Conservation (phyloP, 2,329 filamentous ascomycete species). For the Aspergillus proliferans region DNA sequence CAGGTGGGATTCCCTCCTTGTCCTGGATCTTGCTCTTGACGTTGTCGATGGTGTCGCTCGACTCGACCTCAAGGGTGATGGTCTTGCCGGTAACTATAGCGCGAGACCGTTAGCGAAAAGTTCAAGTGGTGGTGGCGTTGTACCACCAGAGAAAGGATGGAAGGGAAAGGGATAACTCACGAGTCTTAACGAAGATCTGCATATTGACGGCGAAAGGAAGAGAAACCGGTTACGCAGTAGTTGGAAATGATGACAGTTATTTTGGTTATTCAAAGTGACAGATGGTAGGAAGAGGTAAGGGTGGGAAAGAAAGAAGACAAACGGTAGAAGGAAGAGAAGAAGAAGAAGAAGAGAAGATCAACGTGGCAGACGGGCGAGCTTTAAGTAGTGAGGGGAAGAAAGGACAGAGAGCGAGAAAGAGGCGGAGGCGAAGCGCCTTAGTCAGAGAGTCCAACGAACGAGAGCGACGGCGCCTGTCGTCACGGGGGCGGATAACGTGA, state of each 20-base stretch:
- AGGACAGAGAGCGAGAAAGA: constrained; percentile 11
- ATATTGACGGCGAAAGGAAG: constrained; percentile 49
- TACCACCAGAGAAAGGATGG: constrained; percentile 9
- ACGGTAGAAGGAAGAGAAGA: constrained; percentile 17
- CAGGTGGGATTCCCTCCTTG: constrained; percentile 55
- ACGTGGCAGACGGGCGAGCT: background rate
- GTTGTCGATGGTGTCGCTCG: constrained; percentile 46
- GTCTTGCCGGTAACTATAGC: constrained; percentile 55
- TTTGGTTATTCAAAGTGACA: constrained; percentile 4
- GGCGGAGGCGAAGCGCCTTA: constrained; percentile 22
- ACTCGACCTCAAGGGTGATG: constrained; percentile 47
- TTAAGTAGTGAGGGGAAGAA: constrained; percentile 16
- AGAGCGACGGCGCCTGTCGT: constrained; percentile 11
- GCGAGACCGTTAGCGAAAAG: constrained; percentile 22
- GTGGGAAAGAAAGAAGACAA: constrained; percentile 11
- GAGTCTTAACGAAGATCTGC: constrained; percentile 98
- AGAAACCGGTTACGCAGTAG: constrained; percentile 6
- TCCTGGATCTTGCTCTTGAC: constrained; percentile 56
- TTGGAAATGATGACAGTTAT: constrained; percentile 13
- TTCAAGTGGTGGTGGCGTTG: constrained; percentile 8
- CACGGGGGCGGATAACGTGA: constrained; percentile 25
- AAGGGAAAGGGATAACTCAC: constrained; percentile 51
- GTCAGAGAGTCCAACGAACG: constrained; percentile 12
- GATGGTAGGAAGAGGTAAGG: constrained; percentile 4
- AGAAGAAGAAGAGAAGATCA: constrained; percentile 13